These are phyloP conservation scores for Fusarium sulawesiense DNA, from an alignment of 2,329 filamentous ascomycete species.

Conservation along the genomic window DNA sequence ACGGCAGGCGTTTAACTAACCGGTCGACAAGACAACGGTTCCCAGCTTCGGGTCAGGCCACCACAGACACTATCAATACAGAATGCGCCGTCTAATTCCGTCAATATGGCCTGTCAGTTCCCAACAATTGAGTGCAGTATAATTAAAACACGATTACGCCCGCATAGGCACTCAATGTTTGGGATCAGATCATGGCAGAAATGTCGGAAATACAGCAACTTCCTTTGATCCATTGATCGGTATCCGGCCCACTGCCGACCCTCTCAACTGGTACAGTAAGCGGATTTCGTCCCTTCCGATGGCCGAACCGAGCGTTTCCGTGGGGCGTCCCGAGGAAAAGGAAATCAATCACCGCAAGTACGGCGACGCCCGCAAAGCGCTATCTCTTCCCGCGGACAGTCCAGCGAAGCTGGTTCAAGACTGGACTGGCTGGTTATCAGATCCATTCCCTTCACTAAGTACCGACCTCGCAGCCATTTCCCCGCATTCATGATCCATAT, in stretches of 20 bases:
- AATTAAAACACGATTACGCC: slow-evolving; percentile 2
- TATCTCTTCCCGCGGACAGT: neutral
- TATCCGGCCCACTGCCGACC: slow-evolving; percentile 5
- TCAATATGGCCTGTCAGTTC: slow-evolving; percentile 27
- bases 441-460: slow-evolving; percentile 1
- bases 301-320: slow-evolving; percentile 45
- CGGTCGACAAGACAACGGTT: slow-evolving; percentile 8
- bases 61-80: neutral
- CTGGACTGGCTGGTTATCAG: neutral
- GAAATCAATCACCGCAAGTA: neutral
- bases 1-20: slow-evolving; percentile 12
- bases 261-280: slow-evolving; percentile 1
- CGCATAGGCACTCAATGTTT: neutral
- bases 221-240: slow-evolving; percentile 8
- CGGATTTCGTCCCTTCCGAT: slow-evolving; percentile 36
- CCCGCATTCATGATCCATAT: slow-evolving; percentile 24
- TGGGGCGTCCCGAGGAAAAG: slow-evolving; percentile 32
- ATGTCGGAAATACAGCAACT: neutral
- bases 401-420: neutral
- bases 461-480: neutral
- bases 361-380: slow-evolving; percentile 13
- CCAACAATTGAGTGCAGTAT: slow-evolving; percentile 16
- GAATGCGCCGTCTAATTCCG: slow-evolving; percentile 26
- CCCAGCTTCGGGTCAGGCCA: slow-evolving; percentile 28
- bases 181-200: neutral